These are phyloP conservation scores for Fusarium sp. DNA, from an alignment of 2,329 filamentous ascomycete genomes.

Conservation along the genomic window DNA sequence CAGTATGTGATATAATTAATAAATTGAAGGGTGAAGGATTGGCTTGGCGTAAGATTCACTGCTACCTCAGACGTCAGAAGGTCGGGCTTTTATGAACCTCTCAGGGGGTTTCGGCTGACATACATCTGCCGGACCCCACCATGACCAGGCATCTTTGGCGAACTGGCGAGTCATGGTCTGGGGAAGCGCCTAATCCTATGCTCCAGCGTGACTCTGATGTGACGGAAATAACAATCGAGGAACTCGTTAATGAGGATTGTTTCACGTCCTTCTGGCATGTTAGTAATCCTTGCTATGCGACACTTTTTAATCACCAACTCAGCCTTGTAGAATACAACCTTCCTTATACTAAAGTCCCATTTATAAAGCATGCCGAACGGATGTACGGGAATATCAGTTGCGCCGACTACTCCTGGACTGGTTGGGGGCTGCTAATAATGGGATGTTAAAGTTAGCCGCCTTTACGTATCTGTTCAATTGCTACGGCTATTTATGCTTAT, in stretches of 20 bases:
- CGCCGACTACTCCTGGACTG: background rate
- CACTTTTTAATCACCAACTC: background rate
- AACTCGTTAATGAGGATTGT: background rate
- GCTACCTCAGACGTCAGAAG: background rate
- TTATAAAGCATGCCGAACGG: background rate
- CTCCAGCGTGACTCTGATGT: rapidly evolving
- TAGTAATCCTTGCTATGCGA: background rate
- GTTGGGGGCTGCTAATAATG: background rate
- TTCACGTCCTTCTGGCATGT: background rate
- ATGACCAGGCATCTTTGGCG: background rate
- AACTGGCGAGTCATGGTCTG: background rate
- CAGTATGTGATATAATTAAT: background rate
- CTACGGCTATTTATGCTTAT: background rate
- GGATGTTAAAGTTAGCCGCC: background rate
- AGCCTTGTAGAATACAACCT: background rate
- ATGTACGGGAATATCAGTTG: background rate
- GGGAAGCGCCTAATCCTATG: too few species aligned
- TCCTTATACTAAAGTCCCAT: too few species aligned
- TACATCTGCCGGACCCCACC: background rate
- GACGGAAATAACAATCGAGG: background rate
- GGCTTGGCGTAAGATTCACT: background rate
- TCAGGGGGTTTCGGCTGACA: background rate
- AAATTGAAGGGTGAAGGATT: background rate
- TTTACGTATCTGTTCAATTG: background rate
- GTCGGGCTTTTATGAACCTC: background rate